Conservation (phyloP, 257 asterid species). For the Craterostigma plantagineum region DNA sequence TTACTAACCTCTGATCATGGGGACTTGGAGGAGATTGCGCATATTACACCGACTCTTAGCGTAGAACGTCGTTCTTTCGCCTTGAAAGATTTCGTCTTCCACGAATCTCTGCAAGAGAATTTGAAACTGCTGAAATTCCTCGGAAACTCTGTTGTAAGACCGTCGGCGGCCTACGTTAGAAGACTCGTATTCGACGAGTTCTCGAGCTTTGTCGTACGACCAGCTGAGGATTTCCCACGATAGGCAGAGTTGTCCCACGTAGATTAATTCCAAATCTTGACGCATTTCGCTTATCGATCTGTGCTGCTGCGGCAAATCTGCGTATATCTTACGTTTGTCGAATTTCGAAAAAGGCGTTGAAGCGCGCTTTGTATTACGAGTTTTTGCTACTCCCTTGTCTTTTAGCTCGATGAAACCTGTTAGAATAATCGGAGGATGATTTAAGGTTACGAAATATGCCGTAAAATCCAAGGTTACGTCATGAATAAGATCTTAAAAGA, state of each 20-base stretch:
- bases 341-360: too few relatives aligned
- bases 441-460: too few relatives aligned
- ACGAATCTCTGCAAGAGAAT: slow-evolving; percentile 58
- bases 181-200: slow-evolving; percentile 23
- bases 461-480: too few relatives aligned
- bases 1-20: slow-evolving; percentile 44
- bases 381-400: too few relatives aligned
- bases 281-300: slow-evolving; percentile 36
- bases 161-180: slow-evolving; percentile 13
- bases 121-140: slow-evolving; percentile 67
- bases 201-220: slow-evolving; percentile 34
- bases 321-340: slow-evolving; percentile 19
- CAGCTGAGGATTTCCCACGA: slow-evolving; percentile 71
- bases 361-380: slow-evolving; percentile 21
- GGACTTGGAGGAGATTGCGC: slow-evolving; percentile 59
- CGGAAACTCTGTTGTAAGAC: slow-evolving; percentile 46
- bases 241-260: slow-evolving; percentile 60
- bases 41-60: slow-evolving; percentile 36
- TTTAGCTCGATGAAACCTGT: too few relatives aligned
- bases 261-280: slow-evolving; percentile 45
- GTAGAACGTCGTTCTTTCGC: slow-evolving; percentile 38
- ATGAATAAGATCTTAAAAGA: too few relatives aligned
- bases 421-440: too few relatives aligned
- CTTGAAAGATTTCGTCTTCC: slow-evolving; percentile 64
- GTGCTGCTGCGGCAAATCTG: slow-evolving; percentile 46